A percentile compares a stretch with the other conserved stretches of the same genome.
Evolutionary conservation across 129 eudicot species (phyloP).

Genomic region (Deinandra increscens): DNA sequence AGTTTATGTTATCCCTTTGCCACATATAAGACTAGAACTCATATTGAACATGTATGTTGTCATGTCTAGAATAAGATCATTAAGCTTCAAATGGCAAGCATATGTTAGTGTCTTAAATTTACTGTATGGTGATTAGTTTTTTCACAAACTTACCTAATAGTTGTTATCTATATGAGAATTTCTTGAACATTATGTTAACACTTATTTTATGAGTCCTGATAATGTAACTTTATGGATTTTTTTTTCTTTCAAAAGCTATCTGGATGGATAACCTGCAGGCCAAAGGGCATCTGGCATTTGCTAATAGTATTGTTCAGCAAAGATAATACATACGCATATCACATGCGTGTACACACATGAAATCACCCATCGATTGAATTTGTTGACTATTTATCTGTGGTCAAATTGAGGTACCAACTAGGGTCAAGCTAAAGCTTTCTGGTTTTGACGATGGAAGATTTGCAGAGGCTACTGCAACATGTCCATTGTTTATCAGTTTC

Average conservation of each 20-base stretch:
- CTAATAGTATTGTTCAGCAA: background rate
- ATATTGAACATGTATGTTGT: too few relatives aligned
- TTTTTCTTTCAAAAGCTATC: background rate
- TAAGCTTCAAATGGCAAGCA: too few relatives aligned
- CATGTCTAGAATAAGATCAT: too few relatives aligned
- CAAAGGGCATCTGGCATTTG: background rate
- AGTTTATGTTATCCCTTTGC: too few relatives aligned
- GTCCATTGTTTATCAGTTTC: constrained; percentile 44
- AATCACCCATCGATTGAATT: background rate
- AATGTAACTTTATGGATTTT: background rate
- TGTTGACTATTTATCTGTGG: background rate
- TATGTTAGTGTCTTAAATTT: too few relatives aligned
- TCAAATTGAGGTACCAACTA: background rate
- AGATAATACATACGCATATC: too few relatives aligned
- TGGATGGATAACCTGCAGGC: background rate
- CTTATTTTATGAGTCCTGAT: background rate
- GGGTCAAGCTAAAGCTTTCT: background rate
- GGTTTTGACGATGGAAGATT: constrained; percentile 52
- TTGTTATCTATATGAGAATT: background rate
- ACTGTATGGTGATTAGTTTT: too few relatives aligned
- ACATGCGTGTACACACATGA: too few relatives aligned
- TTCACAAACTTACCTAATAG: too few relatives aligned
- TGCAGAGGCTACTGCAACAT: constrained; percentile 35
- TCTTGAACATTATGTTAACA: background rate
- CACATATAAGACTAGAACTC: too few relatives aligned